Conservation (phyloP, 305 asterid species). For the Solanum hybrid region DNA sequence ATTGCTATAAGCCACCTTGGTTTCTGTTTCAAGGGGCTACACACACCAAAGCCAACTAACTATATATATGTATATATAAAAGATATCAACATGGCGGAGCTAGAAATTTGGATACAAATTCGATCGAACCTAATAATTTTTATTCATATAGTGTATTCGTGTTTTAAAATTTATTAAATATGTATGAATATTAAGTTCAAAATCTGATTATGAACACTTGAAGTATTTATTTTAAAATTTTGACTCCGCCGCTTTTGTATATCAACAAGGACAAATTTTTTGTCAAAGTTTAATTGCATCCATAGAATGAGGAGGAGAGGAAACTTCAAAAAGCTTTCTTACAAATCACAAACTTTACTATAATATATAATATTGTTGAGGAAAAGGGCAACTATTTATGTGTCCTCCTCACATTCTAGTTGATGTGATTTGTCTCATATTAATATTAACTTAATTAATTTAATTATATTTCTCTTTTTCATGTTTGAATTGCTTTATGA, state of each 20-base stretch:
- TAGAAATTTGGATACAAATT: background rate
- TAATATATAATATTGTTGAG: background rate
- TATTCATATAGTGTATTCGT: background rate
- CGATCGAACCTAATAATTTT: too few relatives aligned
- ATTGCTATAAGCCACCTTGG: conserved; percentile 35
- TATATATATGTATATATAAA: background rate
- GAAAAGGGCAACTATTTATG: background rate
- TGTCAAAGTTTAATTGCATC: conserved; percentile 34
- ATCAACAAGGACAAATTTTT: conserved; percentile 5
- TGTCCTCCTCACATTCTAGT: conserved; percentile 17
- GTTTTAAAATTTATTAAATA: too few relatives aligned
- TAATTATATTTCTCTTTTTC: background rate
- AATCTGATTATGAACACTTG: too few relatives aligned
- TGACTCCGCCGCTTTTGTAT: background rate
- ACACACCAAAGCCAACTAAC: background rate
- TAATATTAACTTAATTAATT: background rate
- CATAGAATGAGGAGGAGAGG: conserved; percentile 19
- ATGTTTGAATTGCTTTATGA: background rate
- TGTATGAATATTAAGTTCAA: background rate
- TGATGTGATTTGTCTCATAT: conserved; percentile 11
- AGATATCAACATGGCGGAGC: background rate
- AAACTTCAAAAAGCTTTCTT: conserved; percentile 13
- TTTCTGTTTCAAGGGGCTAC: conserved; percentile 10
- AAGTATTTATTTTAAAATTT: too few relatives aligned
- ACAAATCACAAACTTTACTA: background rate